A percentile compares a stretch with the other conserved stretches of the same genome.
These are phyloP conservation scores for Rossbeevera mucosa DNA, from an alignment of 768 basidiomycete genomes.

Conservation along the genomic window DNA sequence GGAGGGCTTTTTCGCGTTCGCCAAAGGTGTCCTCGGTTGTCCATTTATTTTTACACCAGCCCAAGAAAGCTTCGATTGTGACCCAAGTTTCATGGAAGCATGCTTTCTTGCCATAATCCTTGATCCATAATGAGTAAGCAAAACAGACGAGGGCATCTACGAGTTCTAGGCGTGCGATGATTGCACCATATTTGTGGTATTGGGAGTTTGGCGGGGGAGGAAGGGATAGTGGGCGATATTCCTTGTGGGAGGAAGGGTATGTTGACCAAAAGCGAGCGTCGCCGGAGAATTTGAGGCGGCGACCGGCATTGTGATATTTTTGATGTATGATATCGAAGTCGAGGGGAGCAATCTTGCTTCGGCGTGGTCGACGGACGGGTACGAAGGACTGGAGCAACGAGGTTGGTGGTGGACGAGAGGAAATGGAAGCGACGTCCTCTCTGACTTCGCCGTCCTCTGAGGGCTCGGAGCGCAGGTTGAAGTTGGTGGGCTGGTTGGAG, in stretches of 20 bases:
- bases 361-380: conserved; percentile 65
- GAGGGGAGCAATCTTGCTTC: conserved; percentile 44
- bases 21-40: conserved; percentile 37
- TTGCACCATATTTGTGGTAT: conserved; percentile 70
- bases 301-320: conserved; percentile 64
- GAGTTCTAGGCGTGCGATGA: conserved; percentile 76
- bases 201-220: conserved; percentile 63
- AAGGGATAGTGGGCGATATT: conserved; percentile 56
- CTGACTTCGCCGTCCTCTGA: conserved; percentile 45
- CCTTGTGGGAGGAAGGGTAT: conserved; percentile 58
- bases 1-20: conserved; percentile 54
- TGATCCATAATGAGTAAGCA: conserved; percentile 79
- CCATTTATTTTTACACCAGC: conserved; percentile 73
- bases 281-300: conserved; percentile 79
- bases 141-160: conserved; percentile 81
- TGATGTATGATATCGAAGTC: conserved; percentile 62
- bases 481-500: conserved; percentile 20
- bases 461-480: conserved; percentile 36
- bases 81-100: conserved; percentile 63
- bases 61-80: conserved; percentile 65
- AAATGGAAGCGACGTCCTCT: conserved; percentile 32
- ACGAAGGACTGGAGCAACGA: conserved; percentile 36
- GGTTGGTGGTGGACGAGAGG: conserved; percentile 24
- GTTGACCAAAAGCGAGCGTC: conserved; percentile 76
- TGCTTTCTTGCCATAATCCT: conserved; percentile 52